A percentile compares a stretch with the other conserved stretches of the same genome.
These are phyloP conservation scores for Arthrobotrys sphaeroides DNA, from an alignment of 2,329 filamentous ascomycete species.

Conservation along the genomic window DNA sequence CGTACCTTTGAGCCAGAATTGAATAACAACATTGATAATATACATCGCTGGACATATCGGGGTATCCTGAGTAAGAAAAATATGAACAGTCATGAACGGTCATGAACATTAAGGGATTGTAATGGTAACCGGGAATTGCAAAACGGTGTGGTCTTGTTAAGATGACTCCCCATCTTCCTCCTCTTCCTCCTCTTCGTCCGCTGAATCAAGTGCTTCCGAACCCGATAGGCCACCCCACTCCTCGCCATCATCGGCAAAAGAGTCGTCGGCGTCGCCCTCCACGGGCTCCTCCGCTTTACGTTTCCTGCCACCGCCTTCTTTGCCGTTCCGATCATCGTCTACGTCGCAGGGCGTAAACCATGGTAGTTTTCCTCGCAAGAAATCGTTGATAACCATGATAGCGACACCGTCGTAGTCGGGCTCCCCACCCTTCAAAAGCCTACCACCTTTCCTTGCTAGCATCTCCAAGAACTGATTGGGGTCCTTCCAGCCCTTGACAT, in stretches of 20 bases:
- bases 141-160: no score
- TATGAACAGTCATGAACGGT: constrained; percentile 18
- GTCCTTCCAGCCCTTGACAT: constrained; percentile 79
- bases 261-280: constrained; percentile 60
- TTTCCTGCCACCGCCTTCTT: constrained; percentile 75
- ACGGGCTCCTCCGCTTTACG: constrained; percentile 67
- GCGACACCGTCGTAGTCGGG: constrained; percentile 93
- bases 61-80: constrained; percentile 40
- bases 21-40: constrained; percentile 19
- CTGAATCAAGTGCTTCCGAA: constrained; percentile 54
- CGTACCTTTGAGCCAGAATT: constrained; percentile 40
- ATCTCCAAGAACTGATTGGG: constrained; percentile 85
- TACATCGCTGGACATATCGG: constrained; percentile 45
- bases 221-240: constrained; percentile 55
- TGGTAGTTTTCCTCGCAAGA: constrained; percentile 91
- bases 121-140: not conserved
- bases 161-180: constrained; percentile 58
- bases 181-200: constrained; percentile 57
- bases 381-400: constrained; percentile 97
- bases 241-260: constrained; percentile 55
- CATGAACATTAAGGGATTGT: constrained; percentile 13
- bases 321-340: constrained; percentile 74
- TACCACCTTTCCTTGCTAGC: constrained; percentile 84
- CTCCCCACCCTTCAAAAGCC: constrained; percentile 89
- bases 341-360: constrained; percentile 69